phyloP scores from a whole-genome alignment of 768 basidiomycete species.

The Mrakia frigida region DNA sequence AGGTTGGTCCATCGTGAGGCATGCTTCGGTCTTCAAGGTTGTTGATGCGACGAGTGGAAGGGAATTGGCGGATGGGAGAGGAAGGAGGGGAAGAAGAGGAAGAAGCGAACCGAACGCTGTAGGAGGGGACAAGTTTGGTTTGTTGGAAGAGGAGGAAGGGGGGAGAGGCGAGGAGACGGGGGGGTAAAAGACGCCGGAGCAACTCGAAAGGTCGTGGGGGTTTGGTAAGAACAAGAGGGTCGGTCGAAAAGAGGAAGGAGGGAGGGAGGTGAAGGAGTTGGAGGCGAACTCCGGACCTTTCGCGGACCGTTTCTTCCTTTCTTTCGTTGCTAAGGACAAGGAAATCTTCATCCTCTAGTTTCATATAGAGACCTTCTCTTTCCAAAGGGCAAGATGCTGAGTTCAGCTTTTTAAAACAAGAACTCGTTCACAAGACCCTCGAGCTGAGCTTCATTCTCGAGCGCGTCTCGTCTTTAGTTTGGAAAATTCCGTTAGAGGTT shows the following conservation, averaged over 20 bases:
- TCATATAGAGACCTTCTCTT: no score
- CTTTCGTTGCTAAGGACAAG: no score
- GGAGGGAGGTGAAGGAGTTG: background rate
- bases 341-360: no score
- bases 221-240: background rate
- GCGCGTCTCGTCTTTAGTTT: no score
- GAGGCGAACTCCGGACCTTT: no score
- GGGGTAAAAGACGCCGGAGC: background rate
- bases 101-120: background rate
- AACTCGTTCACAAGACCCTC: no score
- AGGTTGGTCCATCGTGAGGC: conserved; percentile 1
- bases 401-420: no score
- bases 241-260: background rate
- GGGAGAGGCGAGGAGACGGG: conserved; percentile 1
- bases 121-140: background rate
- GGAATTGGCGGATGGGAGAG: background rate
- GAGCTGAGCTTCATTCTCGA: no score
- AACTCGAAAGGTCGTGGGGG: background rate
- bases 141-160: conserved; percentile 1
- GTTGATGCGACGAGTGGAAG: conserved; percentile 4
- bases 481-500: no score
- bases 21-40: background rate
- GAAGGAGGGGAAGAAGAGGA: background rate
- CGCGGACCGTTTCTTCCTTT: no score
- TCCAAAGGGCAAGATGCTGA: no score